A percentile compares a stretch with the other conserved stretches of the same genome.
Evolutionary conservation across 768 basidiomycete genomes (phyloP).

Genomic region (Crucibulum laeve): DNA sequence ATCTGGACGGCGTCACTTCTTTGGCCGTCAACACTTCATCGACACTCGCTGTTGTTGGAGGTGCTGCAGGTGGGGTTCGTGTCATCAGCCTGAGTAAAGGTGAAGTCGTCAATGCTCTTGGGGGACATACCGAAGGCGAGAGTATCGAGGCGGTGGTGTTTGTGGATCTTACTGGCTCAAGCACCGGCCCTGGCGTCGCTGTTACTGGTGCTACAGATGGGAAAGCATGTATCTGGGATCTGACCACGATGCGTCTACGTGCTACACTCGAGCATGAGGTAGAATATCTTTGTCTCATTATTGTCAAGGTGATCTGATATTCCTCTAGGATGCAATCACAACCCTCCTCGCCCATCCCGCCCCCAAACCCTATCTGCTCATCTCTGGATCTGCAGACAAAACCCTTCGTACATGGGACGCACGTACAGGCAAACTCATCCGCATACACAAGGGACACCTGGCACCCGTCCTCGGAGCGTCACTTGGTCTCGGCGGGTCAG

Average conservation of each 20-base stretch:
- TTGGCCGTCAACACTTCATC: constrained; percentile 82
- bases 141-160: constrained; percentile 87
- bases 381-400: constrained; percentile 85
- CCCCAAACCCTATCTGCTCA: constrained; percentile 72
- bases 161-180: constrained; percentile 65
- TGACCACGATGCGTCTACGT: constrained; percentile 79
- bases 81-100: constrained; percentile 87
- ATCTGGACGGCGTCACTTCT: constrained; percentile 81
- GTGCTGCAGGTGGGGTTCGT: constrained; percentile 78
- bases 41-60: constrained; percentile 89
- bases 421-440: constrained; percentile 73
- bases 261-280: constrained; percentile 83
- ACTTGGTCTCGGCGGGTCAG: constrained; percentile 63
- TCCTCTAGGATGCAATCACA: constrained; percentile 79
- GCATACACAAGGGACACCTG: constrained; percentile 79
- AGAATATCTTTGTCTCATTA: constrained; percentile 16
- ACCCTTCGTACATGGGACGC: constrained; percentile 92
- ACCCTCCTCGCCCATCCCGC: constrained; percentile 69
- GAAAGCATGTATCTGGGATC: constrained; percentile 93
- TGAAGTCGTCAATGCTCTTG: constrained; percentile 71
- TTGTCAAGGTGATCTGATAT: not conserved
- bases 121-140: constrained; percentile 82
- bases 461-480: constrained; percentile 74
- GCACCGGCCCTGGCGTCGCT: constrained; percentile 52
- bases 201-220: constrained; percentile 92